Base-by-base conservation (phyloP, 164 flowering plant genomes). In the Saururus chinensis region DNA sequence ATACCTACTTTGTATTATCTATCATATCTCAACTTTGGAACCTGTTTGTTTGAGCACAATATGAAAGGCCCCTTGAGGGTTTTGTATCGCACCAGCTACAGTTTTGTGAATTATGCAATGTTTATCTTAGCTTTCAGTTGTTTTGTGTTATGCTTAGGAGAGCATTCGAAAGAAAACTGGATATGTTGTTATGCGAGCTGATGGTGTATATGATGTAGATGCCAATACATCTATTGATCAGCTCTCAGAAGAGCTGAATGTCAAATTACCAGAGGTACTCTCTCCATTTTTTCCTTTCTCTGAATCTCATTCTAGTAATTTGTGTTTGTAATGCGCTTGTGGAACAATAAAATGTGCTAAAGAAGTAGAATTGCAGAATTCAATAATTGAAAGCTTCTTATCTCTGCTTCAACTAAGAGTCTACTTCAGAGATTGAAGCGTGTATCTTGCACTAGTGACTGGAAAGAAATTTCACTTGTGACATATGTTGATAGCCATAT, bases 81-180 rank as follows among this genome's bases (percentile, higher is more conserved):
- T 45, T 12, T 13, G 11, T 45, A 45, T 45, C 14, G 11, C 49
- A 7, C 14, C 14, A 8, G 14, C 17, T 30, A 30, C 37, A 30
- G 4, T 45, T 4, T 45, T 45, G 14, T 45, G 49, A 12, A 45
- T 2, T 45, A 17, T 45, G 49, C 14, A 45, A 17, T 17, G 17
- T 45, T 45, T 45, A 10, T 45, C 49, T 45, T 8, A 45, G 49
- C 17, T 45, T 17, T 9, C 14, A 12, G 49, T 9, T 12, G 14
- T 45, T 45, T 45, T 12, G 7, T 10, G 14, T 45, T 30, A 24
- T 24, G 35, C 30, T 2, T 76, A 95, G 99, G 99, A 95, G 76
- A 97, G 92, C 81, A 95, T 95, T 61, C 90, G 89, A 67, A 95
- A 81, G 66, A 92, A 95, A 74, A 95, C 99, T 59, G 99, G 99